phyloP scores from a whole-genome alignment of 2,329 filamentous ascomycete genomes.

The Lachnellula hyalina region DNA sequence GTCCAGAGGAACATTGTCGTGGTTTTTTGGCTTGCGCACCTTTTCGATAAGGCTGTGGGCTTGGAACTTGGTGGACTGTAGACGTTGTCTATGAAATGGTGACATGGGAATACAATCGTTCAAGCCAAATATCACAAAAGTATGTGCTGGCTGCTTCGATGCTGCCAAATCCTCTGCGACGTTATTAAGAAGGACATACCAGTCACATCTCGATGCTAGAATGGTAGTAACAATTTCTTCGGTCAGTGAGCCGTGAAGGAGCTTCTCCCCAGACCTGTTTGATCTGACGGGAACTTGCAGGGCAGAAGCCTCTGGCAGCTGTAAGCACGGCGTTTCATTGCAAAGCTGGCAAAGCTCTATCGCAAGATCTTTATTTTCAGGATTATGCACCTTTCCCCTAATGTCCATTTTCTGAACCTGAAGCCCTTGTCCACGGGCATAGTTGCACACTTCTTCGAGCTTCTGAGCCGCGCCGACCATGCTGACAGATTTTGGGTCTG shows the following conservation, averaged over 20 bases:
- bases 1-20: too few species aligned
- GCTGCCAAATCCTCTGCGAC: constrained; percentile 4
- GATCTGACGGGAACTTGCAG: constrained; percentile 1
- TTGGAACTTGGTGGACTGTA: background rate
- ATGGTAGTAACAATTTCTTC: background rate
- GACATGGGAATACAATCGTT: constrained; percentile 2
- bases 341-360: constrained; percentile 1
- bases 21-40: too few species aligned
- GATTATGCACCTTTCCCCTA: constrained; percentile 13
- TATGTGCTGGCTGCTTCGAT: background rate
- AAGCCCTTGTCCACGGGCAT: constrained; percentile 1
- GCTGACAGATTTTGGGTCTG: constrained; percentile 1
- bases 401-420: constrained; percentile 9
- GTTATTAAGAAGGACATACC: constrained; percentile 3
- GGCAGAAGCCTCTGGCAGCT: background rate
- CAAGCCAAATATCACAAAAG: background rate
- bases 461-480: background rate
- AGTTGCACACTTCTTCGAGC: constrained; percentile 1
- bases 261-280: background rate
- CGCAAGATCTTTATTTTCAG: constrained; percentile 4
- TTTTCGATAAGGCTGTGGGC: background rate
- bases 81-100: constrained; percentile 1
- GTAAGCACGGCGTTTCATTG: background rate
- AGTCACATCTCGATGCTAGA: constrained; percentile 10
- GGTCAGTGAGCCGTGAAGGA: background rate